Conservation (phyloP, 2,329 filamentous ascomycete species). For the Ophiostoma sp. region DNA sequence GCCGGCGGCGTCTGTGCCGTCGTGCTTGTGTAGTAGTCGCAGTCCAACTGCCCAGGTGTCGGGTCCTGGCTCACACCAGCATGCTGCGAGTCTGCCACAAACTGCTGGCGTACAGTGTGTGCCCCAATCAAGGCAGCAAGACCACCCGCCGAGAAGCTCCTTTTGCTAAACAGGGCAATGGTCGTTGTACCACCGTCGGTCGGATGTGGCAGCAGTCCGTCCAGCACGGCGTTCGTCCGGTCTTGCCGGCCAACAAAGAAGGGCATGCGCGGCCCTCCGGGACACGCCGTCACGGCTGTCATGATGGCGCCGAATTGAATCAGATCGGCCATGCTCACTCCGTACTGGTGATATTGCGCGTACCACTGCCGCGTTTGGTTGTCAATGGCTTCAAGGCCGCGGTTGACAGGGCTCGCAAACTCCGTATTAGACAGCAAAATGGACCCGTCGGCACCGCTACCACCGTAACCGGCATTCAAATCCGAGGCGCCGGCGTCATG, state of each 20-base stretch:
- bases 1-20: slow-evolving; percentile 29
- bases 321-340: slow-evolving; percentile 47
- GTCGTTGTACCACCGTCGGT: slow-evolving; percentile 38
- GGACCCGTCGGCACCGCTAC: slow-evolving; percentile 39
- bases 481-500: slow-evolving; percentile 44
- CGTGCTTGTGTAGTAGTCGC: slow-evolving; percentile 43
- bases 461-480: slow-evolving; percentile 27
- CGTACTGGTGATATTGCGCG: slow-evolving; percentile 35
- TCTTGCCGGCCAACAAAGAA: slow-evolving; percentile 46
- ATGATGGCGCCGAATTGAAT: slow-evolving; percentile 44
- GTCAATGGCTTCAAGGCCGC: slow-evolving; percentile 40
- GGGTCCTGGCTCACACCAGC: slow-evolving; percentile 40
- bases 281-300: slow-evolving; percentile 45
- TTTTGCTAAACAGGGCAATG: slow-evolving; percentile 43
- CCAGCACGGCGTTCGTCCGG: slow-evolving; percentile 36
- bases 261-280: slow-evolving; percentile 44
- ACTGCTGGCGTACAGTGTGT: slow-evolving; percentile 46
- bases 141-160: slow-evolving; percentile 45
- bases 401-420: slow-evolving; percentile 37
- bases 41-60: slow-evolving; percentile 47
- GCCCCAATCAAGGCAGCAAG: slow-evolving; percentile 51
- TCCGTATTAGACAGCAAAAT: slow-evolving; percentile 37
- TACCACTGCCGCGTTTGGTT: slow-evolving; percentile 36
- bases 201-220: slow-evolving; percentile 42
- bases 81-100: slow-evolving; percentile 37